Conservation (phyloP, 75 land plant genomes). For the Pinus taeda region DNA sequence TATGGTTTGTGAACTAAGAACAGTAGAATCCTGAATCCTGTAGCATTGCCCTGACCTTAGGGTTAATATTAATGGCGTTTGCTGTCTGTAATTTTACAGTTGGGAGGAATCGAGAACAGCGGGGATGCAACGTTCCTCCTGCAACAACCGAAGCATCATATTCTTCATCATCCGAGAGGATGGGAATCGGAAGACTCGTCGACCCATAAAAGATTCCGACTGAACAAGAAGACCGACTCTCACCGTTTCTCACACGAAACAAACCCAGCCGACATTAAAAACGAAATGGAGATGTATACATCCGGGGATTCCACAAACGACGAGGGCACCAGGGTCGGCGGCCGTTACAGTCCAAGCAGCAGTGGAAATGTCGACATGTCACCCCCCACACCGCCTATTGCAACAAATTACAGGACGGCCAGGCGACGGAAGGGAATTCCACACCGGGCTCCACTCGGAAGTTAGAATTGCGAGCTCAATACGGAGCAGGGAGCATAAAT, state of each 20-base stretch:
- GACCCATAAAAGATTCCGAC: slow-evolving; percentile 9
- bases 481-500: no score
- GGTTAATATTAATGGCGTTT: no score
- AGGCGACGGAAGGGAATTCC: slow-evolving; percentile 80
- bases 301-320: background rate
- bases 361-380: slow-evolving; percentile 8
- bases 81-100: slow-evolving; percentile 1
- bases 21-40: no score
- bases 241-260: slow-evolving; percentile 26
- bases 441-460: slow-evolving; percentile 65
- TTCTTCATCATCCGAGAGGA: slow-evolving; percentile 1
- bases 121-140: slow-evolving; percentile 23
- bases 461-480: background rate
- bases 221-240: background rate
- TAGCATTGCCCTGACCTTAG: no score
- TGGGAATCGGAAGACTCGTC: slow-evolving; percentile 39
- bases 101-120: slow-evolving; percentile 24
- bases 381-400: slow-evolving; percentile 39
- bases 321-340: background rate
- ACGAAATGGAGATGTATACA: background rate
- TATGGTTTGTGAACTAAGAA: no score
- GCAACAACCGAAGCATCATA: slow-evolving; percentile 16
- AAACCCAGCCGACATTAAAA: background rate
- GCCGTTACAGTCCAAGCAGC: background rate
- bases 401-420: slow-evolving; percentile 16